phyloP scores from a whole-genome alignment of 2,329 filamentous ascomycete genomes.

The Aureobasidium melanogenum region DNA sequence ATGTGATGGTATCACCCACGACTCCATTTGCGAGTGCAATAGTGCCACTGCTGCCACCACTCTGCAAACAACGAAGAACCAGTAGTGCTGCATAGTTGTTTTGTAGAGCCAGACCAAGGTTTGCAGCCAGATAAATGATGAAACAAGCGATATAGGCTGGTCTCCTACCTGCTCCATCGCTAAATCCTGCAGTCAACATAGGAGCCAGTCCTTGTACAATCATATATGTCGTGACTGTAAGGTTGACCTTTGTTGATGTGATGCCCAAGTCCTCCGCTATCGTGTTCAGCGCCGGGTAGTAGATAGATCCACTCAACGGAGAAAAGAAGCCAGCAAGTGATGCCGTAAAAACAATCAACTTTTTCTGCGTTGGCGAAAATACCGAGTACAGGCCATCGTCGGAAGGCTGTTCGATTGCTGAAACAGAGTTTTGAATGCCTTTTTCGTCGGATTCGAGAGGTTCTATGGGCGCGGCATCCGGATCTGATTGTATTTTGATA shows the following conservation, averaged over 20 bases:
- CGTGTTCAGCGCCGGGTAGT: constrained; percentile 28
- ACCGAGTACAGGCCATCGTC: constrained; percentile 20
- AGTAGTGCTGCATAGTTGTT: constrained; percentile 39
- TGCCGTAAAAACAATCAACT: constrained; percentile 22
- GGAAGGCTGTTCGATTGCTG: neutral
- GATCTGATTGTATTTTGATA: neutral
- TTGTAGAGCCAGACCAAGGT: constrained; percentile 27
- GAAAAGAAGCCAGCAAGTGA: constrained; percentile 23
- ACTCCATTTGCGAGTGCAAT: constrained; percentile 64
- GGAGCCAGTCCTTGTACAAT: constrained; percentile 26
- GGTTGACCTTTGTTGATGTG: constrained; percentile 36
- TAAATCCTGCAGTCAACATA: constrained; percentile 24
- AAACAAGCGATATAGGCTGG: constrained; percentile 26
- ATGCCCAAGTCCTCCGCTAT: constrained; percentile 31
- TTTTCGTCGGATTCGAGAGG: neutral
- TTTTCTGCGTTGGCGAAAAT: constrained; percentile 24
- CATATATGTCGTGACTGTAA: constrained; percentile 44
- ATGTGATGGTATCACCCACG: constrained; percentile 62
- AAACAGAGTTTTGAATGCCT: neutral
- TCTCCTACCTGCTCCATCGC: constrained; percentile 24
- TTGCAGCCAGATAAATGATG: constrained; percentile 26
- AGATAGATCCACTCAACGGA: constrained; percentile 30
- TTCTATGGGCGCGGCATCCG: neutral
- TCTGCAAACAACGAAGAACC: constrained; percentile 54
- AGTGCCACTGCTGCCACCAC: constrained; percentile 56